These are phyloP conservation scores for Xylaria intraflava DNA, from an alignment of 495 filamentous ascomycete genomes.

Conservation along the genomic window DNA sequence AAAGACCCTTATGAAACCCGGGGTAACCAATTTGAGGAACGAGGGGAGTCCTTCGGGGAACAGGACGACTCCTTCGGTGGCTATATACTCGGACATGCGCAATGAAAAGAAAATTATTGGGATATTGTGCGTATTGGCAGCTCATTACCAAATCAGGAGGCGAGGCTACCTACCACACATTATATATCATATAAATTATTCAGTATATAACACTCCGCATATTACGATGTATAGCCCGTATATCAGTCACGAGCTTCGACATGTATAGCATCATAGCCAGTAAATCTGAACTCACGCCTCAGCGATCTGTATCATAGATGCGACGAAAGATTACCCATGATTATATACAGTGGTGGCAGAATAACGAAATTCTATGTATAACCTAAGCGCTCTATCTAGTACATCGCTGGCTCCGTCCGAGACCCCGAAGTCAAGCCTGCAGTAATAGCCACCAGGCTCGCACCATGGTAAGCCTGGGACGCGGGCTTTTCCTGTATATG, in stretches of 20 bases:
- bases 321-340: too few relatives aligned
- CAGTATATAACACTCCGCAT: background rate
- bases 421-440: too few relatives aligned
- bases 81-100: background rate
- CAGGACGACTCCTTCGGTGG: background rate
- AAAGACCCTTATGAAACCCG: background rate
- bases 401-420: too few relatives aligned
- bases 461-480: conserved; percentile 11
- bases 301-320: background rate
- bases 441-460: conserved; percentile 12
- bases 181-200: background rate
- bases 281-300: background rate
- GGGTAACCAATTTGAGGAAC: background rate
- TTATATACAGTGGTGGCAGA: background rate
- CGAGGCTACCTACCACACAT: background rate
- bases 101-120: background rate
- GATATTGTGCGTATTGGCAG: background rate
- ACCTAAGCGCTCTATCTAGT: background rate
- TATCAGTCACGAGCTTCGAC: background rate
- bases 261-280: background rate
- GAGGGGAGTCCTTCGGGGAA: background rate
- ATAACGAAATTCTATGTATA: background rate
- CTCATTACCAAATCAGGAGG: background rate
- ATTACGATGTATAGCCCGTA: background rate
- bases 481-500: conserved; percentile 24